These are phyloP conservation scores for Coix lacrymajobi DNA, from an alignment of 176 grass and related monocot genomes.

Conservation along the genomic window DNA sequence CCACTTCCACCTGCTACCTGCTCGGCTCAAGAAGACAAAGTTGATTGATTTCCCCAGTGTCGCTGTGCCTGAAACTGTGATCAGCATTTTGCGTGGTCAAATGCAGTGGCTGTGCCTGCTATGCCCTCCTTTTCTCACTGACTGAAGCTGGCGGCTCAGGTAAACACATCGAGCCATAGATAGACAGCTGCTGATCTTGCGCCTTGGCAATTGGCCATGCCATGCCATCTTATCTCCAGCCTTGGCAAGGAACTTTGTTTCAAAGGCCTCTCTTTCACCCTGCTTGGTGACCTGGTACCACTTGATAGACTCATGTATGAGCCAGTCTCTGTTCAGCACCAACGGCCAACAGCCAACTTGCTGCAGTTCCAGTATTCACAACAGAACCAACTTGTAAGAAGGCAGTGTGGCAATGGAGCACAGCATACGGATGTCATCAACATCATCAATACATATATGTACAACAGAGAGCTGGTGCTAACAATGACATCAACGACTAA, in stretches of 20 bases:
- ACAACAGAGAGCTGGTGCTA: conserved; percentile 24
- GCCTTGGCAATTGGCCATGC: not conserved
- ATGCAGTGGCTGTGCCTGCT: not conserved
- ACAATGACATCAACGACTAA: conserved; percentile 2
- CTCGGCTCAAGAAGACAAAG: not conserved
- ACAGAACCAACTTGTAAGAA: not conserved
- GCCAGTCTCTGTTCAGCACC: not conserved
- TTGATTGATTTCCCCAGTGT: not conserved
- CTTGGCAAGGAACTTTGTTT: not conserved
- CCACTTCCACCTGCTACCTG: not conserved
- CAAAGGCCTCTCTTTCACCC: no score
- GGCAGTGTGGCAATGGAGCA: not conserved
- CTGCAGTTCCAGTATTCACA: not conserved
- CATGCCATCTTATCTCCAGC: not conserved
- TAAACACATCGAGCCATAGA: not conserved
- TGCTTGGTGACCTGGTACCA: no score
- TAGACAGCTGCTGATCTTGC: not conserved
- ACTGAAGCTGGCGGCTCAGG: not conserved
- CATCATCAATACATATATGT: conserved; percentile 23
- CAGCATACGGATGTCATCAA: not conserved
- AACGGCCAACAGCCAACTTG: not conserved
- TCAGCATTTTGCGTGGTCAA: conserved; percentile 8
- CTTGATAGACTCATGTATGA: no score
- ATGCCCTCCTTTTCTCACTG: not conserved
- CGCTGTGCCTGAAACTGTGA: not conserved